These are phyloP conservation scores for Sodiomyces alkalinus DNA, from an alignment of 2,329 filamentous ascomycete species.

Conservation along the genomic window DNA sequence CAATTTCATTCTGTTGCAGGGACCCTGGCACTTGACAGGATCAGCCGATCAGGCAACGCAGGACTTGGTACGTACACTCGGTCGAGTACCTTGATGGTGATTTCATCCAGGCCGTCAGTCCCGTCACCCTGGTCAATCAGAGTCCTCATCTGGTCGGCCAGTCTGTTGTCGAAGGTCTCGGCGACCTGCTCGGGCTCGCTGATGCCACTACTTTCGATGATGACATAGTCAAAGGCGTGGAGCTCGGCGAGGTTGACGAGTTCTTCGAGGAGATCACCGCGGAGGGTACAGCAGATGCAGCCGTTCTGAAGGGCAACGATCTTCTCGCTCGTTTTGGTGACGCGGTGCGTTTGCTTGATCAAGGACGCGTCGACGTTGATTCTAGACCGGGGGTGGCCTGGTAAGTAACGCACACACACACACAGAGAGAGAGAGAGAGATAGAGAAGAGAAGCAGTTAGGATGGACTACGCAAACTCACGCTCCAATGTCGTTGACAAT, in stretches of 20 bases:
- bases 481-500: constrained; percentile 60
- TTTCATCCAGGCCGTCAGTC: constrained; percentile 16
- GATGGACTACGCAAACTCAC: too few relatives aligned
- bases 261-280: constrained; percentile 56
- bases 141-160: constrained; percentile 29
- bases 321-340: constrained; percentile 46
- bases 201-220: constrained; percentile 58
- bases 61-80: constrained; percentile 15
- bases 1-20: too few relatives aligned
- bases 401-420: neutral
- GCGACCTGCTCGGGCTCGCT: constrained; percentile 62
- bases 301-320: constrained; percentile 56
- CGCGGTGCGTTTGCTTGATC: constrained; percentile 37
- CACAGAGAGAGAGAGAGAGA: neutral
- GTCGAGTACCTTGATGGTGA: constrained; percentile 19
- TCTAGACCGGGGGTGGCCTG: constrained; percentile 13
- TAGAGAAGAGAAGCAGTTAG: fast-evolving
- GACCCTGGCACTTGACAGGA: too few relatives aligned
- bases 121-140: constrained; percentile 16
- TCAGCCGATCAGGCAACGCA: fast-evolving
- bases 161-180: constrained; percentile 51
- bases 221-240: constrained; percentile 52
- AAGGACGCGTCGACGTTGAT: constrained; percentile 52
- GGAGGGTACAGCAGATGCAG: constrained; percentile 63
- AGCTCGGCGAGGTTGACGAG: constrained; percentile 48